Base-by-base conservation (phyloP, 345 rosid species). In the Rhodamnia argentea region DNA sequence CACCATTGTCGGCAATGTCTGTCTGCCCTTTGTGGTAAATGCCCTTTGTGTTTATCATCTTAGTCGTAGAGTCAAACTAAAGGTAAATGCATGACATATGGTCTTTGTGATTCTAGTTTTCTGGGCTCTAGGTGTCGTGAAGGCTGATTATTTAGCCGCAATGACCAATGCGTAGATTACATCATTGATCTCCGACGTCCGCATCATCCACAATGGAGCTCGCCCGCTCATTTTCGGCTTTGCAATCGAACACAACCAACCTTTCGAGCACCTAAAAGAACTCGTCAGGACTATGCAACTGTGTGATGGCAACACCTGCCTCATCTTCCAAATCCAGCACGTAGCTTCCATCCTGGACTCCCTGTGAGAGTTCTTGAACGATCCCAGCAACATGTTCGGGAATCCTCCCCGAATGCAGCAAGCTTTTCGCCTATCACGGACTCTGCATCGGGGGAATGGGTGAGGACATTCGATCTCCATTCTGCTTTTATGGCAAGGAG, bases 381-480 rank as follows among this genome's bases (percentile, higher is more conserved):
- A 44, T 44, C 47, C 62, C 62, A 11, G 5, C 15, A 26, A 10
- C 14, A 0, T 58, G 47, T 44, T 44, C 3, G 40, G 29, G 62
- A 11, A 12, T 24, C 15, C 0, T 0, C 62, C 62, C 1, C 1
- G 62, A 58, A 7, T 26, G 62, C 15, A 5, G 0, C 7, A 58
- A 58, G 62, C 62, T 58, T 58, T 58, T 11, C 15, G 62, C 29
- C 62, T 58, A 11, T 26, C 29, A 58, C 11, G 29, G 1, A 26
- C 29, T 58, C 62, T n/a, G 29, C 62, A 11, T 26, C 47, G 2
- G 62, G 62, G 29, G 9, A 44, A 0, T 44, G 47, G 47, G 47
- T 5, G 7, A 44, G 47, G 47, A 44, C 47, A 44, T 44, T 44
- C 47, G 47, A 44, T 5, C 47, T 7, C 47, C 47, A 1, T 44